Base-by-base conservation (phyloP, 2,329 filamentous ascomycete species). In the Aspergillus pseudoviridinutans region DNA sequence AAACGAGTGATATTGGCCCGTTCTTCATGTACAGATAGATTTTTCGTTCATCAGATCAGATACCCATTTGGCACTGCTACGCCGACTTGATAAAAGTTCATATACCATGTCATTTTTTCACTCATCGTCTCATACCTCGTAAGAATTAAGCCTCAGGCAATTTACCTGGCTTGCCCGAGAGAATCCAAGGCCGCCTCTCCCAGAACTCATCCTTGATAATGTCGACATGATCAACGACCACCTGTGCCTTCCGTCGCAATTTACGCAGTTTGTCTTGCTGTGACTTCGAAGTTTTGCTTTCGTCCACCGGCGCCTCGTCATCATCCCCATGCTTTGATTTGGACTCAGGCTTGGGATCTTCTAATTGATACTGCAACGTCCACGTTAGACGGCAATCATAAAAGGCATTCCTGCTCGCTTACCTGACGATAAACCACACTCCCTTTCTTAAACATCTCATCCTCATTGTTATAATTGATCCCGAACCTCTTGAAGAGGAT, bases 381-480 rank as follows among this genome's bases (percentile, higher is more conserved):
- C 2, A 28, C 8, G 8, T 63, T 58, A 63, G 54, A 32, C 44
- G n/a, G 12, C 27, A 17, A 9, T n/a, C 17, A 17, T 17, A 9
- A 41, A 8, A 32, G 42, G 27, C 14, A 14, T n/a, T 8, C 12
- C 12, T 6, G 24, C 22, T 32, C 7, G 57, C 55, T 52, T 76
- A 89, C 89, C 71, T 94, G 89, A 66, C 92, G 84, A 72, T 92
- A 94, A 4, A 97, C 76, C 1, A 97, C 88, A 64, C 91, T 97
- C 4, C 94, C 94, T 73, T 97, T 99, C 73, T 88, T 94, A 74
- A 85, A 96, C 17, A 97, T 92, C 61, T 95, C 91, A 0, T 86
- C 86, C 74, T 99, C 94, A 64, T 96, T 94, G 75, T 99, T 99
- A 77, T 99, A 99, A 76, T 99, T 99, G 71, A 97, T 92, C 2